Base-by-base conservation (phyloP, 352 stramenopile species). In the Globisporangium rhizosaccharum region DNA sequence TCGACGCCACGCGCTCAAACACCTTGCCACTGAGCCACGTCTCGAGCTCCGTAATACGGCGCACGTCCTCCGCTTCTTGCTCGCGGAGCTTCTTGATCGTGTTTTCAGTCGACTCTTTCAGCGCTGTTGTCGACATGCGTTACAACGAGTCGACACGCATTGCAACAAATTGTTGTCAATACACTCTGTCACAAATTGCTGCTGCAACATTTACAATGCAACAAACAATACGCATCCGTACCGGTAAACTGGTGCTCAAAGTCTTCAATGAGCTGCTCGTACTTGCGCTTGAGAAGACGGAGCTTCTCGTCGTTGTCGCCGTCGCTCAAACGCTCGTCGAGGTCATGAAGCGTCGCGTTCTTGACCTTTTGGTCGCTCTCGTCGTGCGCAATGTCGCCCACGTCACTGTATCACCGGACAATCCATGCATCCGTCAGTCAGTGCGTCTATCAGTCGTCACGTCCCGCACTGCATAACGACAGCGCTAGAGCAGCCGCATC, bases 41-140 rank as follows among this genome's bases (percentile, higher is more conserved):
- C 66, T 94, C 84, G 28, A 94, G 71, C 56, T 91, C 77, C 20
- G 56, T 57, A 65, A 94, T 94, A 39, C 73, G 78, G 55, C 82
- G 75, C 51, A 78, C 68, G 57, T 94, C 84, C 20, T 88, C 79
- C 9, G 54, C 62, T 54, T 87, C 73, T 61, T 91, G 82, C 42
- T 92, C 66, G 28, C 79, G 75, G 36, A 94, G 69, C 66, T 92
- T 94, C 66, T 76, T 73, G 52, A 94, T 87, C 45, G 82, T 90
- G 69, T 88, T 94, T 41, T 84, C 75, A 20, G 80, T 94, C 26
- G 78, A 88, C 65, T 94, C 84, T 57, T 94, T 88, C 20, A 94
- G 63, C 20, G 84, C 78, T 64, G 47, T 33, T 56, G 30, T 11
- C 15, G 25, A 33, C 15, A 28, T 30, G 37, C 10, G 20, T 23